These are phyloP conservation scores for Dorcoceras hygrometricum DNA, from an alignment of 257 asterid genomes.

Conservation along the genomic window DNA sequence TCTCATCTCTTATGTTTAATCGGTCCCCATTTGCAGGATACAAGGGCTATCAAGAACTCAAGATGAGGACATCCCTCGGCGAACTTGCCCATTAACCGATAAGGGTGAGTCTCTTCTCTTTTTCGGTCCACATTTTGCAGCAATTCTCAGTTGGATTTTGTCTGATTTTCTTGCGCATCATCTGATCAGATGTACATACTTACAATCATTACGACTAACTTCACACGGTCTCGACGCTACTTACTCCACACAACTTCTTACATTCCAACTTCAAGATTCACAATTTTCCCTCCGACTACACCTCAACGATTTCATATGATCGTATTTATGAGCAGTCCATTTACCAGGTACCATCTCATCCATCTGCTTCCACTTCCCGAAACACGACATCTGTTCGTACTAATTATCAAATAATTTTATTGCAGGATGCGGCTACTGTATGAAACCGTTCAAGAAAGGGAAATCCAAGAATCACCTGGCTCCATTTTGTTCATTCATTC, in stretches of 20 bases:
- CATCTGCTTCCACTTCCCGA: background rate
- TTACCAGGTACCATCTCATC: conserved; percentile 25
- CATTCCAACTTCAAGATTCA: conserved; percentile 25
- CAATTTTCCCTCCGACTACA: conserved; percentile 26
- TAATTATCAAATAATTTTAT: background rate
- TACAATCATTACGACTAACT: conserved; percentile 46
- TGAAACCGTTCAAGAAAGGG: conserved; percentile 28
- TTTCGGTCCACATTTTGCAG: conserved; percentile 45
- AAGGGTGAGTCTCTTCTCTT: conserved; percentile 48
- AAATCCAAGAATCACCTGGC: conserved; percentile 26
- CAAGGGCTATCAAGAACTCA: conserved; percentile 42
- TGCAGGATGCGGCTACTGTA: conserved; percentile 37
- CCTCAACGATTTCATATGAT: conserved; percentile 8
- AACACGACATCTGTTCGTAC: background rate
- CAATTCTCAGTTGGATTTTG: conserved; percentile 28
- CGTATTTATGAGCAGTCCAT: conserved; percentile 6
- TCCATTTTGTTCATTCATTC: background rate
- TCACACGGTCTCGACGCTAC: conserved; percentile 23
- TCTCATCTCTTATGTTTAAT: conserved; percentile 18
- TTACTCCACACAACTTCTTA: conserved; percentile 26
- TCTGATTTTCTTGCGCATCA: conserved; percentile 32
- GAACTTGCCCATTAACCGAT: conserved; percentile 40
- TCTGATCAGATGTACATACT: conserved; percentile 70
- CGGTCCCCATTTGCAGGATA: conserved; percentile 45
- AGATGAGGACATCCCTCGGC: conserved; percentile 51